phyloP scores from a whole-genome alignment of 208 protist species.

The Tritrichomonas musculus region DNA sequence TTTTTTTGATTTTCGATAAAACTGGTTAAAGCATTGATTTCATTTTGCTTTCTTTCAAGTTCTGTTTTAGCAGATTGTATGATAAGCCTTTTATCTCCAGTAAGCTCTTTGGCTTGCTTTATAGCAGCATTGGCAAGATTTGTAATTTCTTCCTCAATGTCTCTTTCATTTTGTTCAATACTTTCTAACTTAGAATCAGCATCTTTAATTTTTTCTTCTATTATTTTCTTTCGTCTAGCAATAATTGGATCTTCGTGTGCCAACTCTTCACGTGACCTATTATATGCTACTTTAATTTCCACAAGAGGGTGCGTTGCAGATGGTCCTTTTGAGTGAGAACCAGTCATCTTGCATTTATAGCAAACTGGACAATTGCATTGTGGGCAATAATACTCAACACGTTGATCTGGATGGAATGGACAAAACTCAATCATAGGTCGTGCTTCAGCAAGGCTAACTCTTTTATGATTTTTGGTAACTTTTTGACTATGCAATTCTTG shows the following conservation, averaged over 20 bases:
- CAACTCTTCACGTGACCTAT: neutral
- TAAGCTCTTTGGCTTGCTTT: neutral
- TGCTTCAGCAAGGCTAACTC: neutral
- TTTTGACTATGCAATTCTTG: neutral
- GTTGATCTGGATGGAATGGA: neutral
- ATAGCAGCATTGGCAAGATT: neutral
- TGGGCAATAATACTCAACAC: constrained; percentile 19
- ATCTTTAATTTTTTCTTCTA: neutral
- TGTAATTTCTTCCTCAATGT: constrained; percentile 16
- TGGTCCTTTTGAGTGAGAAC: neutral
- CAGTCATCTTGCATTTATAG: neutral
- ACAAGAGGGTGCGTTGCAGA: neutral
- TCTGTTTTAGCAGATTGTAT: neutral
- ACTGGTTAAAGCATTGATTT: neutral
- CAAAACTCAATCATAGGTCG: neutral
- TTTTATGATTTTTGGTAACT: neutral
- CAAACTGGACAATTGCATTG: constrained; percentile 16
- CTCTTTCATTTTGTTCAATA: neutral
- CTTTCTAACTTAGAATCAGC: neutral
- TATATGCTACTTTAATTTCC: neutral
- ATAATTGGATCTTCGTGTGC: constrained; percentile 4
- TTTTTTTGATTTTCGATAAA: neutral
- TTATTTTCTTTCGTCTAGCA: neutral
- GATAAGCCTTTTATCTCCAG: neutral
- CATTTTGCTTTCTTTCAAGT: neutral